Conservation (phyloP, 495 filamentous ascomycete species). For the Penicillium soppii region DNA sequence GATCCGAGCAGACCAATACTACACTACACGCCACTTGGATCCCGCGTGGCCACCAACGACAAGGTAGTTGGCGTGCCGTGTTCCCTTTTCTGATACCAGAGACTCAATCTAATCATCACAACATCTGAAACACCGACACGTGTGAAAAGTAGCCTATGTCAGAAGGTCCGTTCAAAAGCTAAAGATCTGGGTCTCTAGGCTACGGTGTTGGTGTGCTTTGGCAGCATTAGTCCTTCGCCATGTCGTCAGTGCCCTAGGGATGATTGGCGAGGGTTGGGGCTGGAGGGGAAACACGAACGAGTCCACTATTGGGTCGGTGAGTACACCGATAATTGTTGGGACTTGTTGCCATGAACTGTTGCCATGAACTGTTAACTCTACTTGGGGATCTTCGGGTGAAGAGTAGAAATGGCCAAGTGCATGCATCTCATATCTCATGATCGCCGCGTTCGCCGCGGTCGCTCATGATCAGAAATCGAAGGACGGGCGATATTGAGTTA, state of each 20-base stretch:
- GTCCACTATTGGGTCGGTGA: background rate
- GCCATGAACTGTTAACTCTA: background rate
- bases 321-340: conserved; percentile 1
- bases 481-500: background rate
- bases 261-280: too few species aligned
- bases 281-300: background rate
- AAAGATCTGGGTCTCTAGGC: conserved; percentile 16
- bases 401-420: background rate
- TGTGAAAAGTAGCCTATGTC: background rate
- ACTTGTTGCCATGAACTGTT: background rate
- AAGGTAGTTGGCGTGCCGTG: too few species aligned
- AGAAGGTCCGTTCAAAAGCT: conserved; percentile 13
- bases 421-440: background rate
- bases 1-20: too few species aligned
- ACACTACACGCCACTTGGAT: background rate
- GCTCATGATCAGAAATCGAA: background rate
- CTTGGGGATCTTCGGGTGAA: background rate
- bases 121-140: background rate
- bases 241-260: conserved; percentile 10
- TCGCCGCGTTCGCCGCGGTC: conserved; percentile 6
- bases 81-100: background rate
- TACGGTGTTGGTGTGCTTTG: conserved; percentile 23
- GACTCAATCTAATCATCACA: background rate
- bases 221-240: conserved; percentile 17
- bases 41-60: background rate